phyloP scores from a whole-genome alignment of 78 protist genomes.

The Dictyostelium purpureum region DNA sequence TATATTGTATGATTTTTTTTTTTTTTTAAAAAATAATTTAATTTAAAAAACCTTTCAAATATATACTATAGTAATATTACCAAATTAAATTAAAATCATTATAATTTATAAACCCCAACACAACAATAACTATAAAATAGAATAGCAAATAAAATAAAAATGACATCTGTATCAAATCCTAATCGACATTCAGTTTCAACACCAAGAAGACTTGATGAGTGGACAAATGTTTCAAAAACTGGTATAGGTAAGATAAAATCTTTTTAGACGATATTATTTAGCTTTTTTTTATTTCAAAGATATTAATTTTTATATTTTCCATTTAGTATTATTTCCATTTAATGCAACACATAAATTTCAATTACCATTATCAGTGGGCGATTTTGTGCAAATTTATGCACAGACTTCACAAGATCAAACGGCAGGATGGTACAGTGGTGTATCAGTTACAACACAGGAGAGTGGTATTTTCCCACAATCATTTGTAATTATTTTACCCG shows the following conservation, averaged over 20 bases:
- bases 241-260: background rate
- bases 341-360: conserved; percentile 77
- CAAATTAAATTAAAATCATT: background rate
- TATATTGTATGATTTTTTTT: too few relatives aligned
- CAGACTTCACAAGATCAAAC: conserved; percentile 47
- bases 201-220: conserved; percentile 30
- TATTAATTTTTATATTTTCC: background rate
- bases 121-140: too few relatives aligned
- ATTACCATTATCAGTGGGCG: conserved; percentile 77
- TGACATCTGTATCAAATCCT: background rate
- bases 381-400: conserved; percentile 68
- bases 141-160: background rate
- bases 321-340: conserved; percentile 55
- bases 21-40: too few relatives aligned
- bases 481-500: conserved; percentile 71
- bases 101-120: background rate
- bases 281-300: background rate
- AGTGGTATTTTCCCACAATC: conserved; percentile 81
- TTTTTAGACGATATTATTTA: background rate
- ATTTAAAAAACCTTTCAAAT: background rate
- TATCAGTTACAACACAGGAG: conserved; percentile 59
- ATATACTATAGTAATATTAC: background rate
- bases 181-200: conserved; percentile 14
- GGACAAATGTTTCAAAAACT: conserved; percentile 25
- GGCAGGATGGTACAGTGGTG: conserved; percentile 71